phyloP scores from a whole-genome alignment of 2,329 filamentous ascomycete genomes.

The Truncatella angustata region DNA sequence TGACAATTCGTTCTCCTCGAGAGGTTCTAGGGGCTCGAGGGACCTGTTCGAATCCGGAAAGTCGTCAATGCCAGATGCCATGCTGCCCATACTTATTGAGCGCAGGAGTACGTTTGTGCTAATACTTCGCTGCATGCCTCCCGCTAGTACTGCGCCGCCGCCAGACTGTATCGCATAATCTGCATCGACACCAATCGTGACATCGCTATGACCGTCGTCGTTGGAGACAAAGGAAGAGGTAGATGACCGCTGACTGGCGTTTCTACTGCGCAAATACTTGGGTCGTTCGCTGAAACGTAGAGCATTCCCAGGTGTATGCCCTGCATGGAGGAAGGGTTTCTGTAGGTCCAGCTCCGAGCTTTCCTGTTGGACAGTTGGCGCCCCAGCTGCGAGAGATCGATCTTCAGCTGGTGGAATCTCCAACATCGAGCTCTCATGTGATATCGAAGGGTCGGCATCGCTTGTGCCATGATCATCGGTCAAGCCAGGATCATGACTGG shows the following conservation, averaged over 20 bases:
- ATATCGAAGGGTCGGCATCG: constrained; percentile 15
- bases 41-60: constrained; percentile 40
- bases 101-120: constrained; percentile 65
- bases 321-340: constrained; percentile 38
- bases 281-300: constrained; percentile 48
- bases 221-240: constrained; percentile 58
- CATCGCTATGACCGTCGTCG: constrained; percentile 69
- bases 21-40: constrained; percentile 45
- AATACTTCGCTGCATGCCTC: constrained; percentile 46
- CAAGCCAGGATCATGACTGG: constrained; percentile 27
- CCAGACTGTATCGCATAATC: constrained; percentile 84
- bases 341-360: constrained; percentile 31
- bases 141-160: constrained; percentile 67
- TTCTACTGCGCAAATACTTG: constrained; percentile 57
- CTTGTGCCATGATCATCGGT: constrained; percentile 13
- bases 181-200: constrained; percentile 62
- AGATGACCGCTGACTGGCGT: constrained; percentile 58
- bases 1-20: constrained; percentile 44
- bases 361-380: constrained; percentile 28
- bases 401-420: constrained; percentile 33
- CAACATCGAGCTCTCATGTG: constrained; percentile 24
- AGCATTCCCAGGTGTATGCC: constrained; percentile 44
- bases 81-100: constrained; percentile 84
- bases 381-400: constrained; percentile 21
- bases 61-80: constrained; percentile 73